Evolutionary conservation across 2,329 filamentous ascomycete genomes (phyloP).

Genomic region (Dothideomycetes sp.): DNA sequence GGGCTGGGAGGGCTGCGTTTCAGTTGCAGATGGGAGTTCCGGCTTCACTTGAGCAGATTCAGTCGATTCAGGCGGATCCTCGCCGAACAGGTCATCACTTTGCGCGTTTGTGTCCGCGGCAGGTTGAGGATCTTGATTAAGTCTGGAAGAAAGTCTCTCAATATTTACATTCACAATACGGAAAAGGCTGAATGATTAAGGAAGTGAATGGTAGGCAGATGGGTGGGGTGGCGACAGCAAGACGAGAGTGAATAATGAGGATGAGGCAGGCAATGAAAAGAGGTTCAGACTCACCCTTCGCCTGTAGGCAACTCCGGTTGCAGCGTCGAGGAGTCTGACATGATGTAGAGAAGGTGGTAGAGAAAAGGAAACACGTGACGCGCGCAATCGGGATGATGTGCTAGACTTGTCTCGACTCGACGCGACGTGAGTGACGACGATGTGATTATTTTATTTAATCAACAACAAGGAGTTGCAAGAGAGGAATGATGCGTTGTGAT

Average conservation of each 20-base stretch:
- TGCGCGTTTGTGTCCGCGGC: slow-evolving; percentile 6
- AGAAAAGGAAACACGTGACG: neutral
- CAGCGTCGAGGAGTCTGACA: neutral
- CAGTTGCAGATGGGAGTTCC: slow-evolving; percentile 1
- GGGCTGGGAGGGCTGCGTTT: slow-evolving; percentile 3
- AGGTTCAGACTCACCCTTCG: slow-evolving; percentile 45
- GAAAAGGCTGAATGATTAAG: neutral
- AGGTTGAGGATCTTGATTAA: slow-evolving; percentile 7
- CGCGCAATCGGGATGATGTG: neutral
- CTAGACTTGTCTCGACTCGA: too few species aligned
- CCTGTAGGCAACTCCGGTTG: slow-evolving; percentile 23
- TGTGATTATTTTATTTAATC: too few species aligned
- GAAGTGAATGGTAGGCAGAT: neutral
- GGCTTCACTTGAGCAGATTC: slow-evolving; percentile 12
- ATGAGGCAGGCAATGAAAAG: slow-evolving; percentile 8
- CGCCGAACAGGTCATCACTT: slow-evolving; percentile 25
- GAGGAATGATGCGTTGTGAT: neutral
- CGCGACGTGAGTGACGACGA: too few species aligned
- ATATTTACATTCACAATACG: slow-evolving; percentile 8
- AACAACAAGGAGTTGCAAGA: neutral
- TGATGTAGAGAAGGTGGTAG: neutral
- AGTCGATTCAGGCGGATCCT: slow-evolving; percentile 13
- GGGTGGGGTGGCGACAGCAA: too few species aligned
- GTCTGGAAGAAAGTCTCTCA: slow-evolving; percentile 8
- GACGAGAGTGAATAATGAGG: slow-evolving; percentile 3